Evolutionary conservation across 108 stramenopile genomes (phyloP), one percentile per base, ranked within the genome.

Genomic region (Nitzschia sp.): DNA sequence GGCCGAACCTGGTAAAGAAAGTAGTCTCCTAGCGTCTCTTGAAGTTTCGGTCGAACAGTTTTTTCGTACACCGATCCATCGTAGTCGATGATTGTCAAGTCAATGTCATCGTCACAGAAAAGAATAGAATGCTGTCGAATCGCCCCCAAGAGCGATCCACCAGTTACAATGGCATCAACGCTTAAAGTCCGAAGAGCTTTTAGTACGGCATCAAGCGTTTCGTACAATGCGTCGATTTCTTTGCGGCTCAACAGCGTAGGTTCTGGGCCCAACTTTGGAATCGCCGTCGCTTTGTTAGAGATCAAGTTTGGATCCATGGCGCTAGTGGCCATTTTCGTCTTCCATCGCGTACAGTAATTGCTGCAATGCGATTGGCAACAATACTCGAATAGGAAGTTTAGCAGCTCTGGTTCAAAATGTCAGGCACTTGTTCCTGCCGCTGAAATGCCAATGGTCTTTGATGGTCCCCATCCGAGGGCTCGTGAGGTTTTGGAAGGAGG

Each of bases 51-150:
- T 17, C 51, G 36, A 1, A 82, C 79, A 23, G 47, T 32, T 15
- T 31, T 28, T n/a, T 85, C 76, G 28, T 85, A 89, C 11, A 48
- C 74, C 29, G 34, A 64, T 6, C 36, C 64, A 36, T 59, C 47
- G 46, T 71, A 28, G 8, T 84, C 83, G 46, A 90, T 59, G 45
- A 91, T 86, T 32, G 90, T 81, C 66, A 91, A 64, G 60, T 91
- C 90, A 28, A 91, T 78, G 67, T 91, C 90, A 63, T 91, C 90
- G 61, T 91, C 90, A 61, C 86, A 87, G 66, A 91, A 91, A 30
- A 91, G 61, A 53, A 91, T 82, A 15, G 78, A 80, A 63, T 87
- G 86, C 35, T 88, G 87, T 11, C 90, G 86, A 24, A 88, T 76
- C 15, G 85, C 85, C 30, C 90, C 90, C 36, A 91, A 58, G 25